phyloP scores from a whole-genome alignment of 2,329 filamentous ascomycete species.

The Claviceps paspali region DNA sequence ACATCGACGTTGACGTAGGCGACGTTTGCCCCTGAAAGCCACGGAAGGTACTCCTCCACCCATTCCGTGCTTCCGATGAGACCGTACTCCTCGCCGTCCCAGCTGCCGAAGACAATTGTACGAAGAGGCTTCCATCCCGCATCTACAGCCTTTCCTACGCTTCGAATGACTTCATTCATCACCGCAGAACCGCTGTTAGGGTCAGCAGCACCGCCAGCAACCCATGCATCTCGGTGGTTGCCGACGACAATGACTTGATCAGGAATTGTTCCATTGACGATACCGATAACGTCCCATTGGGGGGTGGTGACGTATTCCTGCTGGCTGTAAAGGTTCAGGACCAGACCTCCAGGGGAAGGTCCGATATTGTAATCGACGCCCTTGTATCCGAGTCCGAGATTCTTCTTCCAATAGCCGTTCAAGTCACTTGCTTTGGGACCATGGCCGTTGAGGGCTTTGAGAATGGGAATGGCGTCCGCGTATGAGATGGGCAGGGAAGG shows the following conservation, averaged over 20 bases:
- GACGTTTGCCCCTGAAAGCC: slow-evolving; percentile 57
- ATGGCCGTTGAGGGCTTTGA: slow-evolving; percentile 81
- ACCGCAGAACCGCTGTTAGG: slow-evolving; percentile 72
- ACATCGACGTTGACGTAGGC: slow-evolving; percentile 82
- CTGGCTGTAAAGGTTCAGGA: slow-evolving; percentile 60
- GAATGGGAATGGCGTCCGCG: slow-evolving; percentile 66
- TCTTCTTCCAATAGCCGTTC: slow-evolving; percentile 53
- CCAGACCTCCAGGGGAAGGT: slow-evolving; percentile 57
- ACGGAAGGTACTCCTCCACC: slow-evolving; percentile 79
- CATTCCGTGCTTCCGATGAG: slow-evolving; percentile 80
- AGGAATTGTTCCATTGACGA: slow-evolving; percentile 73
- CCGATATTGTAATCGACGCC: slow-evolving; percentile 77
- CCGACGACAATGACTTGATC: slow-evolving; percentile 81
- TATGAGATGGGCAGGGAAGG: slow-evolving; percentile 89
- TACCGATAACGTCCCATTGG: slow-evolving; percentile 81
- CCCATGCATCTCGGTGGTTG: slow-evolving; percentile 88
- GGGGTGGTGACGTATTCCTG: slow-evolving; percentile 72
- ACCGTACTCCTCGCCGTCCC: slow-evolving; percentile 76
- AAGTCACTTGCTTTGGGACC: slow-evolving; percentile 66
- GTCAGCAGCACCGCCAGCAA: slow-evolving; percentile 68
- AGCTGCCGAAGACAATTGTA: slow-evolving; percentile 79
- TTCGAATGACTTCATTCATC: slow-evolving; percentile 62
- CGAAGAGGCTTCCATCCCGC: slow-evolving; percentile 49
- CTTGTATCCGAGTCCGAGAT: slow-evolving; percentile 60
- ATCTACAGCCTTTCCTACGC: slow-evolving; percentile 55